A percentile compares a stretch with the other conserved stretches of the same genome.
phyloP scores from a whole-genome alignment of 495 filamentous ascomycete species.

The Penicillium argentinense region DNA sequence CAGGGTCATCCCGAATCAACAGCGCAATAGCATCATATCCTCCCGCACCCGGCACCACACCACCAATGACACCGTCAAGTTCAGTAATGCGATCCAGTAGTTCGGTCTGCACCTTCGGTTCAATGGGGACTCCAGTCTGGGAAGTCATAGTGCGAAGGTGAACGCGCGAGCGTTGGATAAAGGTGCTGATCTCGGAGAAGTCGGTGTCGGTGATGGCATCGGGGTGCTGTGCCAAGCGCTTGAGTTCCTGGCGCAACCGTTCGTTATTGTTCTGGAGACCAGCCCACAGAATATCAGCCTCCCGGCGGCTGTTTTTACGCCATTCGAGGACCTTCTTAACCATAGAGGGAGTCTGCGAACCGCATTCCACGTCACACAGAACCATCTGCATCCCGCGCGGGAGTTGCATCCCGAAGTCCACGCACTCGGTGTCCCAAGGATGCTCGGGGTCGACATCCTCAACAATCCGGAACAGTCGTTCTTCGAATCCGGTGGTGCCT shows the following conservation, averaged over 20 bases:
- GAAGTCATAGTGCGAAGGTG: conserved; percentile 74
- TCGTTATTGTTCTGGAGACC: conserved; percentile 74
- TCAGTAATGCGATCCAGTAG: conserved; percentile 72
- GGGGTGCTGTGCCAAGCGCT: conserved; percentile 35
- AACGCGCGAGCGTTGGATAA: conserved; percentile 53
- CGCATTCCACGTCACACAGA: conserved; percentile 95
- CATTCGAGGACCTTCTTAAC: conserved; percentile 86
- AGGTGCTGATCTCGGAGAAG: conserved; percentile 36
- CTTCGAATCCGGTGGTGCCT: conserved; percentile 62
- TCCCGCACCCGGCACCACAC: conserved; percentile 91
- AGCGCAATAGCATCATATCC: conserved; percentile 90
- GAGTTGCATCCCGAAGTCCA: conserved; percentile 61
- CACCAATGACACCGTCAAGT: conserved; percentile 80
- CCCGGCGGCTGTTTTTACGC: conserved; percentile 66
- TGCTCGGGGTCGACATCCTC: conserved; percentile 50
- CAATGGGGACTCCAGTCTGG: conserved; percentile 78
- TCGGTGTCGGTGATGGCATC: conserved; percentile 28
- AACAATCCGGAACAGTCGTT: conserved; percentile 62
- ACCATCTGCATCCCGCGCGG: conserved; percentile 70
- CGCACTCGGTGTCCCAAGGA: conserved; percentile 77
- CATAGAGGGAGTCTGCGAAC: conserved; percentile 91
- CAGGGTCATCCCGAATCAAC: conserved; percentile 70
- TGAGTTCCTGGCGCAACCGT: conserved; percentile 62
- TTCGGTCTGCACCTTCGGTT: conserved; percentile 81
- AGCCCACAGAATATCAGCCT: conserved; percentile 69